Evolutionary conservation across 768 basidiomycete genomes (phyloP).

Genomic region (Myochromella boudieri): DNA sequence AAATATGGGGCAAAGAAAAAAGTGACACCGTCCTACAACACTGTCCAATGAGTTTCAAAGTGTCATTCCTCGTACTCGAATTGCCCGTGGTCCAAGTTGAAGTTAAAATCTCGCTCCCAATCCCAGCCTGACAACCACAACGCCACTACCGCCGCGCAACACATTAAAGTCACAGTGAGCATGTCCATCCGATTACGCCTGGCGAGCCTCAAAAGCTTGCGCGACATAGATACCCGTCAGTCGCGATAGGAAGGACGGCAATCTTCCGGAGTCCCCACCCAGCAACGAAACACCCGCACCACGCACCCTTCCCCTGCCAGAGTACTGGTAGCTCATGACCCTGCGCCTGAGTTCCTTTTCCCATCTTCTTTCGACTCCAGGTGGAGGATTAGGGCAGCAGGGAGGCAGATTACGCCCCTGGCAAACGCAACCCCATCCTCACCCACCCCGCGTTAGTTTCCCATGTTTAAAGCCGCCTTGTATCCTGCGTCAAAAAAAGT

Average conservation of each 20-base stretch:
- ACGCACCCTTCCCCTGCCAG: background rate
- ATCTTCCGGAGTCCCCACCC: too few relatives aligned
- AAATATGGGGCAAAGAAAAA: too few relatives aligned
- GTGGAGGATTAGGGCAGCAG: background rate
- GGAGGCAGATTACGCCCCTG: background rate
- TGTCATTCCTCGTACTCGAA: too few relatives aligned
- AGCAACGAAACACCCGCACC: slow-evolving; percentile 1
- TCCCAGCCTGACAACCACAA: background rate
- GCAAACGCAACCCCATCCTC: background rate
- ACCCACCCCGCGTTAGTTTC: background rate
- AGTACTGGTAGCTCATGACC: background rate
- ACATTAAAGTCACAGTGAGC: background rate
- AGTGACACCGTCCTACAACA: too few relatives aligned
- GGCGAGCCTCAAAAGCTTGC: slow-evolving; percentile 2
- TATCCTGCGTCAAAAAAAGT: too few relatives aligned
- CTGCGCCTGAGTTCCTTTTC: too few relatives aligned
- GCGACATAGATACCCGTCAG: background rate
- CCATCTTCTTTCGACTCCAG: slow-evolving; percentile 1
- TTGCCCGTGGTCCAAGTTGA: too few relatives aligned
- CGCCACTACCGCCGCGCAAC: background rate
- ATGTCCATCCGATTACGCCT: background rate
- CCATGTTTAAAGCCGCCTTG: too few relatives aligned
- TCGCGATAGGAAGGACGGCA: too few relatives aligned
- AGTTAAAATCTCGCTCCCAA: background rate
- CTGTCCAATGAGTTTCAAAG: too few relatives aligned